These are phyloP conservation scores for Alternaria panax DNA, from an alignment of 2,329 filamentous ascomycete genomes.

Conservation along the genomic window DNA sequence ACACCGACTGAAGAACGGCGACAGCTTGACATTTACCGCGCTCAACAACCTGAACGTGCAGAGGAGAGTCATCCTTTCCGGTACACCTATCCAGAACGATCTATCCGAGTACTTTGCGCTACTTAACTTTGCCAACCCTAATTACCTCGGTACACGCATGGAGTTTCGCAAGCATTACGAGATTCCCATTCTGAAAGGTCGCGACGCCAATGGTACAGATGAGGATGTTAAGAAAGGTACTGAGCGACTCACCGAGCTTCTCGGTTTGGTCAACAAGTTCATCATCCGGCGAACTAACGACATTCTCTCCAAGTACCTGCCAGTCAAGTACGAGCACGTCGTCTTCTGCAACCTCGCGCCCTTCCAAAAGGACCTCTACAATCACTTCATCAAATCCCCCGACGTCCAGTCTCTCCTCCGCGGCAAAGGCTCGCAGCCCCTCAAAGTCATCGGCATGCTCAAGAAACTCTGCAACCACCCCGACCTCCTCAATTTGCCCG, in stretches of 20 bases:
- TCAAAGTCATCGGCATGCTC: slow-evolving; percentile 94
- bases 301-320: slow-evolving; percentile 95
- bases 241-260: slow-evolving; percentile 79
- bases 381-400: slow-evolving; percentile 94
- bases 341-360: slow-evolving; percentile 95
- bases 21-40: slow-evolving; percentile 92
- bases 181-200: slow-evolving; percentile 86
- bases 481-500: slow-evolving; percentile 82
- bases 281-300: slow-evolving; percentile 98
- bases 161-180: slow-evolving; percentile 97
- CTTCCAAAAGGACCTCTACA: slow-evolving; percentile 93
- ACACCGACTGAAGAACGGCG: slow-evolving; percentile 94
- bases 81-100: slow-evolving; percentile 97
- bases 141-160: slow-evolving; percentile 82
- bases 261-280: slow-evolving; percentile 92
- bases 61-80: slow-evolving; percentile 90
- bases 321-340: slow-evolving; percentile 98
- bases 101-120: slow-evolving; percentile 97
- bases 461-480: slow-evolving; percentile 99
- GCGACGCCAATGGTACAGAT: slow-evolving; percentile 88
- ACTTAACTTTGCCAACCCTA: slow-evolving; percentile 95
- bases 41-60: slow-evolving; percentile 90
- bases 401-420: slow-evolving; percentile 90
- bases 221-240: slow-evolving; percentile 83
- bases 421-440: slow-evolving; percentile 92